Conservation (phyloP, 2,329 filamentous ascomycete species). For the Penicillium decumbens region DNA sequence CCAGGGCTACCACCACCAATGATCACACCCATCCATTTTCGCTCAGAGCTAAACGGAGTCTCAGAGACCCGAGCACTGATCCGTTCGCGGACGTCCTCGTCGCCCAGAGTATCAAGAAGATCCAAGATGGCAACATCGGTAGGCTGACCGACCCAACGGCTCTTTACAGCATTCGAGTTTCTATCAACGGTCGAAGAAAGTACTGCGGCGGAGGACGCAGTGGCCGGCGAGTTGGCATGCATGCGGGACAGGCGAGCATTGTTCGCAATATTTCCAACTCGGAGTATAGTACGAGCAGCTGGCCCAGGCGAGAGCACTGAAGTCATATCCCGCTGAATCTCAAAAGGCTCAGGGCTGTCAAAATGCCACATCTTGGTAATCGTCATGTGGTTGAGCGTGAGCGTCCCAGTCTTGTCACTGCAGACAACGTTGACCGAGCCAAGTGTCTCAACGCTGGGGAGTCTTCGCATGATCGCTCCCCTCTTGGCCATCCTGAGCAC, state of each 20-base stretch:
- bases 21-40: constrained; percentile 98
- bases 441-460: constrained; percentile 94
- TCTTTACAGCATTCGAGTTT: constrained; percentile 61
- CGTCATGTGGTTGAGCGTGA: constrained; percentile 98
- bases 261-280: constrained; percentile 95
- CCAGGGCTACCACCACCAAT: constrained; percentile 56
- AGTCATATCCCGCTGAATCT: constrained; percentile 52
- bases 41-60: constrained; percentile 91
- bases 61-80: constrained; percentile 78
- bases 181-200: constrained; percentile 74
- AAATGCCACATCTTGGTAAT: constrained; percentile 96
- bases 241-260: constrained; percentile 76
- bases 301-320: constrained; percentile 58
- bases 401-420: constrained; percentile 94
- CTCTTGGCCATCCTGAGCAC: constrained; percentile 94
- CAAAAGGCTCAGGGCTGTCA: constrained; percentile 57
- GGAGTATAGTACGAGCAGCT: constrained; percentile 73
- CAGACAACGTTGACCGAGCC: constrained; percentile 99
- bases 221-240: constrained; percentile 65
- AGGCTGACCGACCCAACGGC: constrained; percentile 92
- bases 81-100: constrained; percentile 83
- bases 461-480: constrained; percentile 88
- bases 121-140: constrained; percentile 98
- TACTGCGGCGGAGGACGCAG: constrained; percentile 68
- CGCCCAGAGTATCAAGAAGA: constrained; percentile 81